Conservation (phyloP, 2,329 filamentous ascomycete species). For the Aureobasidium subglaciale region DNA sequence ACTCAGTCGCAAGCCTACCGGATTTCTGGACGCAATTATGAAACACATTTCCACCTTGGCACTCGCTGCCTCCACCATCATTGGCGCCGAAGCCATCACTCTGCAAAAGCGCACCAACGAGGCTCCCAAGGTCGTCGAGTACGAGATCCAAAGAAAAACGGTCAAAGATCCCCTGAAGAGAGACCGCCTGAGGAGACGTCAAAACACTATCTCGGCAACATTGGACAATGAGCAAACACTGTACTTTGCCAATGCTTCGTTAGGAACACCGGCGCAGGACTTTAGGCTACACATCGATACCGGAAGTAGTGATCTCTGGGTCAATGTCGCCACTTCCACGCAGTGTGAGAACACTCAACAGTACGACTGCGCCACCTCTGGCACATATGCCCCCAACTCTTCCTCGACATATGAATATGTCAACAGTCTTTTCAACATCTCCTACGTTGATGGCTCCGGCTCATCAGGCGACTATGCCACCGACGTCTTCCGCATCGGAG, state of each 20-base stretch:
- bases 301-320: slow-evolving; percentile 57
- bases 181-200: slow-evolving; percentile 40
- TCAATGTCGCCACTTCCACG: slow-evolving; percentile 56
- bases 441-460: slow-evolving; percentile 74
- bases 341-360: slow-evolving; percentile 44
- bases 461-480: slow-evolving; percentile 73
- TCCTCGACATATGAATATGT: slow-evolving; percentile 73
- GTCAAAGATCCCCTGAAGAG: slow-evolving; percentile 39
- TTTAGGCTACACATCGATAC: slow-evolving; percentile 55
- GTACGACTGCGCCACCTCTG: slow-evolving; percentile 52
- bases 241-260: slow-evolving; percentile 51
- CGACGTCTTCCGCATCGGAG: slow-evolving; percentile 60
- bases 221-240: slow-evolving; percentile 54
- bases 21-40: slow-evolving; percentile 18
- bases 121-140: slow-evolving; percentile 39
- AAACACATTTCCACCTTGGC: slow-evolving; percentile 22
- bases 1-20: background rate
- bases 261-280: slow-evolving; percentile 51
- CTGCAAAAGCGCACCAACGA: slow-evolving; percentile 24
- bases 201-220: slow-evolving; percentile 38
- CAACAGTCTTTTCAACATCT: slow-evolving; percentile 74
- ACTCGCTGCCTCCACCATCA: slow-evolving; percentile 19
- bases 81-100: slow-evolving; percentile 24
- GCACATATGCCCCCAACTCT: slow-evolving; percentile 60
- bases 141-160: slow-evolving; percentile 45